These are phyloP conservation scores for Tylopilus balloui DNA, from an alignment of 768 basidiomycete species.

Conservation along the genomic window DNA sequence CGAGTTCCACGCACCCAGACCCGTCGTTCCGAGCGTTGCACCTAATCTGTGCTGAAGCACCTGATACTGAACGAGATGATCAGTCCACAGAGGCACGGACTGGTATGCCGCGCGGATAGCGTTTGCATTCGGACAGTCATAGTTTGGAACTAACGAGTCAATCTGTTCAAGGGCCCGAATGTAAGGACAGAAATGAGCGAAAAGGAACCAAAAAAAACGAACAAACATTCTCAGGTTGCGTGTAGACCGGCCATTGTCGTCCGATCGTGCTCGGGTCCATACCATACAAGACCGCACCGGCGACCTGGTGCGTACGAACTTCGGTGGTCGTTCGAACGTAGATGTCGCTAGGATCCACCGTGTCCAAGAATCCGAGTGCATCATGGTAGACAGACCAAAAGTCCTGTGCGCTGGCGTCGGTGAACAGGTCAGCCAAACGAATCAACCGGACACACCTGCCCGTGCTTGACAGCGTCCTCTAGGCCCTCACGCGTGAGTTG, in stretches of 20 bases:
- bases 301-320: constrained; percentile 46
- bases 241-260: constrained; percentile 37
- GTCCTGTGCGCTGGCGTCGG: constrained; percentile 32
- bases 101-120: constrained; percentile 39
- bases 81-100: constrained; percentile 43
- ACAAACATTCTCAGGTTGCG: constrained; percentile 40
- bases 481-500: constrained; percentile 45
- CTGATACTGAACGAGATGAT: constrained; percentile 38
- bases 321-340: constrained; percentile 42
- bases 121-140: constrained; percentile 40
- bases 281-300: constrained; percentile 41
- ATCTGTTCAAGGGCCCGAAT: constrained; percentile 30
- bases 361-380: constrained; percentile 34
- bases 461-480: constrained; percentile 40
- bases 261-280: constrained; percentile 37
- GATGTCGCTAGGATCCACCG: constrained; percentile 35
- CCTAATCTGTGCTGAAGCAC: constrained; percentile 37
- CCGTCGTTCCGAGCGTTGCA: constrained; percentile 38
- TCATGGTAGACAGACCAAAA: constrained; percentile 43
- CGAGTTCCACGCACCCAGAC: constrained; percentile 38
- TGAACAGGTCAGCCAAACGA: neutral
- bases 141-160: constrained; percentile 44
- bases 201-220: neutral
- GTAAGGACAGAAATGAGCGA: neutral
- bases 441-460: constrained; percentile 25